Conservation (phyloP, 2,329 filamentous ascomycete genomes). For the Elsinoe fawcettii region DNA sequence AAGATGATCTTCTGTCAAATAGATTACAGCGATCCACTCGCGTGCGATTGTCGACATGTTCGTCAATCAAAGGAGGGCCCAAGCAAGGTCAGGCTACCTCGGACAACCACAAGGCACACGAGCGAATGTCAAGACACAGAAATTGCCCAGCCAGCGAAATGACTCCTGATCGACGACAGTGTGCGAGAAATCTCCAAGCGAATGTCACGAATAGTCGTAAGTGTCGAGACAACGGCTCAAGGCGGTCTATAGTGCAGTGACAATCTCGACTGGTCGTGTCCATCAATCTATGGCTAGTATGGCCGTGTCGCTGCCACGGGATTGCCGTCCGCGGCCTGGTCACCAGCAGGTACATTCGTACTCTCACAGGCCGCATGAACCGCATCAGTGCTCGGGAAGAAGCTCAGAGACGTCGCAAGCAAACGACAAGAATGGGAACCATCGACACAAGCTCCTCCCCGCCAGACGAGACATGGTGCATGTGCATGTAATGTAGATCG, state of each 20-base stretch:
- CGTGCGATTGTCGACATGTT: not conserved
- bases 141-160: not conserved
- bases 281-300: not conserved
- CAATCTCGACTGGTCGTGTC: not conserved
- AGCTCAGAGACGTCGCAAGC: not conserved
- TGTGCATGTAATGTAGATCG: not conserved
- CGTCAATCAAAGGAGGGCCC: too few species aligned
- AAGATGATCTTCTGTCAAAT: not conserved
- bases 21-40: not conserved
- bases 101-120: not conserved
- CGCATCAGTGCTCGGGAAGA: not conserved
- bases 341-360: not conserved
- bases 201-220: not conserved
- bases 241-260: not conserved
- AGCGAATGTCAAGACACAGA: not conserved
- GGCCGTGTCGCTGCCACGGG: not conserved
- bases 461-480: not conserved
- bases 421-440: not conserved
- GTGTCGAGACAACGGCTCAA: not conserved
- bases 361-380: not conserved
- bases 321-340: not conserved
- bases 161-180: not conserved
- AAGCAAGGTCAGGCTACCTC: too few species aligned
- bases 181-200: slow-evolving; percentile 7
- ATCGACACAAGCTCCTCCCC: not conserved